Evolutionary conservation across 1,284 basidiomycete species (phyloP).

Genomic region (Leucoagaricus sp.): DNA sequence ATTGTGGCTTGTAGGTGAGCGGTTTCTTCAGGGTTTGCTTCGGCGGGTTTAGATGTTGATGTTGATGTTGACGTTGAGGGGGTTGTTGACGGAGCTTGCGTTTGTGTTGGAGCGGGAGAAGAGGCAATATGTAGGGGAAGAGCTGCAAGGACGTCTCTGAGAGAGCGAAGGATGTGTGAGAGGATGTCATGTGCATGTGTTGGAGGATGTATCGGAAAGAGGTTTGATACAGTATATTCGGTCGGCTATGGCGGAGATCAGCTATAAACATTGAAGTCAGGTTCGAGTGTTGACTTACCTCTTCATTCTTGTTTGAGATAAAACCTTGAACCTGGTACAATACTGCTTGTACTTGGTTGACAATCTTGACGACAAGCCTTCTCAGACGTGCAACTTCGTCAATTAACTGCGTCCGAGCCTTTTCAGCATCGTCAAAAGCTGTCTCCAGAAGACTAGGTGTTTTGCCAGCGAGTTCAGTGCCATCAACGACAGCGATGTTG

Average conservation of each 20-base stretch:
- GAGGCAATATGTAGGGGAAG: slow-evolving; percentile 22
- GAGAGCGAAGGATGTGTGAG: slow-evolving; percentile 44
- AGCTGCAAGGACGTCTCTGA: slow-evolving; percentile 35
- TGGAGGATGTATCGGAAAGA: slow-evolving; percentile 63
- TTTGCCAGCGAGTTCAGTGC: slow-evolving; percentile 47
- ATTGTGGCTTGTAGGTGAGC: slow-evolving; percentile 50
- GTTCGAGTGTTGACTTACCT: slow-evolving; percentile 38
- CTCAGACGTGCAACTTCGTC: slow-evolving; percentile 75
- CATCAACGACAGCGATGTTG: slow-evolving; percentile 53
- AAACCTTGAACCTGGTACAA: slow-evolving; percentile 43
- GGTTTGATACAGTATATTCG: slow-evolving; percentile 44
- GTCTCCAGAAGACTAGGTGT: slow-evolving; percentile 65
- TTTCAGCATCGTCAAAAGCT: slow-evolving; percentile 75
- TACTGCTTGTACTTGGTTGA: slow-evolving; percentile 69
- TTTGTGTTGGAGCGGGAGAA: not conserved
- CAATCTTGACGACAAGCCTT: slow-evolving; percentile 65
- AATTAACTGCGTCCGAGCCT: slow-evolving; percentile 60
- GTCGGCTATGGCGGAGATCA: slow-evolving; percentile 39
- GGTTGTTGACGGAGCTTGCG: not conserved
- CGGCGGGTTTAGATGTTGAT: slow-evolving; percentile 11
- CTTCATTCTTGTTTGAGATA: slow-evolving; percentile 40
- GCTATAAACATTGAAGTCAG: slow-evolving; percentile 7
- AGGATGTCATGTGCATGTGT: slow-evolving; percentile 56
- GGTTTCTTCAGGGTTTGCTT: slow-evolving; percentile 38
- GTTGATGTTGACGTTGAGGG: slow-evolving; percentile 6